phyloP scores from a whole-genome alignment of 257 asterid species.

The Cordia subcordata region DNA sequence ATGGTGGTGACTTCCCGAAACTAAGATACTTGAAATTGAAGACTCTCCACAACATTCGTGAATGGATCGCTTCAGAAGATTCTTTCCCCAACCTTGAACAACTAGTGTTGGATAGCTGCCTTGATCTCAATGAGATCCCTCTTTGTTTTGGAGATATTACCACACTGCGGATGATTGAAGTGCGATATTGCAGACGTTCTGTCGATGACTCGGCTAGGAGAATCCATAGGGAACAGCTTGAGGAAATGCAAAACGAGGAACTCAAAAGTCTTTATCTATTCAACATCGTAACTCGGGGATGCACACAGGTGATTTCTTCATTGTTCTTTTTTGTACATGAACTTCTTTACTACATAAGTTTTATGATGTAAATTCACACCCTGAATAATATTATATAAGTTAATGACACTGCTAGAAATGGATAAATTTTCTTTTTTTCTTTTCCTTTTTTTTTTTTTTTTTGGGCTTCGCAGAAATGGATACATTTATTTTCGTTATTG shows the following conservation, averaged over 20 bases:
- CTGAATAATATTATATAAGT: too few relatives aligned
- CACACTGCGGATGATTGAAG: neutral
- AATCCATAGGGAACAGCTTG: neutral
- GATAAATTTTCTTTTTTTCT: too few relatives aligned
- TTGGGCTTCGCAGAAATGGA: too few relatives aligned
- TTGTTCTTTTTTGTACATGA: too few relatives aligned
- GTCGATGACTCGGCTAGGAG: neutral
- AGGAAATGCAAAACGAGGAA: neutral
- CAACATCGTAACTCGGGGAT: neutral
- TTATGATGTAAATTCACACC: too few relatives aligned
- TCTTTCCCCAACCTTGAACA: neutral
- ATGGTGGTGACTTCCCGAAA: neutral
- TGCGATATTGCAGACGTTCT: neutral
- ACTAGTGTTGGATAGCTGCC: neutral
- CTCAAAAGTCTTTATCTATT: constrained; percentile 2
- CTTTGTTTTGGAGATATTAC: neutral
- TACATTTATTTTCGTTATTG: too few relatives aligned
- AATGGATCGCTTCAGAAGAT: neutral
- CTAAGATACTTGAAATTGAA: neutral
- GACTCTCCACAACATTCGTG: neutral
- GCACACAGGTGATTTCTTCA: too few relatives aligned
- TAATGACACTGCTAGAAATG: too few relatives aligned
- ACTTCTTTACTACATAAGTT: too few relatives aligned
- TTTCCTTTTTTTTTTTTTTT: too few relatives aligned
- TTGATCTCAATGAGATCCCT: neutral